Evolutionary conservation across 192 early-diverging fungal species (phyloP).

Genomic region (Dimargaris xerosporica): DNA sequence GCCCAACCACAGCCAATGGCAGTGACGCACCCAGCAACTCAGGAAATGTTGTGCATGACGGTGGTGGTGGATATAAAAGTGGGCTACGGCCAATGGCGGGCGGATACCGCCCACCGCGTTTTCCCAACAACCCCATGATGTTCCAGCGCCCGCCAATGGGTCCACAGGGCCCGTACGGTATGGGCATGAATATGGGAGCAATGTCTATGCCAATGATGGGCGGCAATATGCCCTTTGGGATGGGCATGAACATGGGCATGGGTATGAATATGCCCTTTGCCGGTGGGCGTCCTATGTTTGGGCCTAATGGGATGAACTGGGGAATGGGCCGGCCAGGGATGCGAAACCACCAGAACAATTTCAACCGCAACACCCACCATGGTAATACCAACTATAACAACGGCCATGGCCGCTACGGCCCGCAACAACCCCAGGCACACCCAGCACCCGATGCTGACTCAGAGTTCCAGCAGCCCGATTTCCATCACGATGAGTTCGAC

Average conservation of each 20-base stretch:
- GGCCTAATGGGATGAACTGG: neutral
- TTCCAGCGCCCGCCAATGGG: neutral
- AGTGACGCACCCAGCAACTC: neutral
- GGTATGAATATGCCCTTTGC: slow-evolving; percentile 4
- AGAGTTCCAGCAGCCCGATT: too few species aligned
- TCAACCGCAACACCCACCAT: too few species aligned
- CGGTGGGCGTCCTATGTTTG: neutral
- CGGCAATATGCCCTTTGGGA: neutral
- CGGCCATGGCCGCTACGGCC: too few species aligned
- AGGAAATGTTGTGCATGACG: neutral
- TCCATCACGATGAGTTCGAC: too few species aligned
- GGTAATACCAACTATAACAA: too few species aligned
- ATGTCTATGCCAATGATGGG: too few species aligned
- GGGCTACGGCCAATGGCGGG: neutral
- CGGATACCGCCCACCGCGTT: neutral
- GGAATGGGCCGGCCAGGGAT: neutral
- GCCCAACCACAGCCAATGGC: neutral
- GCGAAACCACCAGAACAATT: too few species aligned
- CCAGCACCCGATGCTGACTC: too few species aligned
- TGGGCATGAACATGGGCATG: too few species aligned
- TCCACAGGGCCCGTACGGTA: neutral
- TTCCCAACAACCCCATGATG: neutral
- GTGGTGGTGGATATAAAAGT: neutral
- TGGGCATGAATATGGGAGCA: slow-evolving; percentile 6
- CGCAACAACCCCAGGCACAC: too few species aligned